Base-by-base conservation (phyloP, 1,284 basidiomycete species). In the Ganoderma lucidum region DNA sequence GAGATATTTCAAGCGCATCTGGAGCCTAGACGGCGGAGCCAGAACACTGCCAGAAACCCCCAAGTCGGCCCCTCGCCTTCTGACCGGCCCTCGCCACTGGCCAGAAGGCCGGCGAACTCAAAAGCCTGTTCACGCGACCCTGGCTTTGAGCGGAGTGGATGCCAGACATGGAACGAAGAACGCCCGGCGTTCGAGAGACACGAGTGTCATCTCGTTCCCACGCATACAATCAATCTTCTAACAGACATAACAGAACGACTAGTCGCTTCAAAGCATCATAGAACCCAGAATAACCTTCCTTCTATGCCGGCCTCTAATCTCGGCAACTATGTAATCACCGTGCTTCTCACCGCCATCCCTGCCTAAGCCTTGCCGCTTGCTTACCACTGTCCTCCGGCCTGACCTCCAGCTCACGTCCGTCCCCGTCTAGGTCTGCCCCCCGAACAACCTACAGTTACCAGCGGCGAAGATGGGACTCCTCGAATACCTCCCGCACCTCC, bases 401-500 rank as follows among this genome's bases (percentile, higher is more conserved):
- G 6, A 23, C 37, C 12, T 35, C 45, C 39, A n/a, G 19, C 60
- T 15, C 39, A 14, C 58, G 15, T 35, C 8, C 35, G 35, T 35
- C 35, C 35, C 35, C 35, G 35, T 35, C 35, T 8, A 35, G 23
- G 23, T 23, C 23, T 23, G 23, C 23, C 23, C 23, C 23, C 23
- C 23, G 23, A 23, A 23, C 23, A 23, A 23, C 23, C 23, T 23
- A 23, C 23, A 23, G 23, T 23, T 23, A 6, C 37, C 6, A 37
- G 37, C 37, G n/a, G 37, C 66, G 45, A 67, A 55, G 53, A 67
- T 67, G 65, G 60, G 65, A 39, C 35, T 66, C 30, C 65, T 70
- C 28, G 58, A 55, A 17, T 85, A 86, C 77, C 71, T 84, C 70
- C 86, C 86, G 32, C 87, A 89, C 67, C 78, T 89, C 44, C 70